Base-by-base conservation (phyloP, 805 yeast species). In the baker's yeast (Saccharomyces cerevisiae) region DNA sequence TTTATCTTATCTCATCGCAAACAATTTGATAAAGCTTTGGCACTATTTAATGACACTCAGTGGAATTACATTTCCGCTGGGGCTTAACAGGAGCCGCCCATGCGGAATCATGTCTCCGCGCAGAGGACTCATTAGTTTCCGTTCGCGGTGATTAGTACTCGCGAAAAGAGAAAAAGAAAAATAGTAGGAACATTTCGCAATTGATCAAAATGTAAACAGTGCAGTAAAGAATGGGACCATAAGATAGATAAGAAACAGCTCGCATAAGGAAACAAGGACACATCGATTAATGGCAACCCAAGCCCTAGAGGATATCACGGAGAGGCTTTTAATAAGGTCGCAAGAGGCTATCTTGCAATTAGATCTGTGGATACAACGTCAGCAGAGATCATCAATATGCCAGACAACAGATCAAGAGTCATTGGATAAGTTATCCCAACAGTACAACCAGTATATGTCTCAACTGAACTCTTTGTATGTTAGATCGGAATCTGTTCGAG, bases 271-370 rank as follows among this genome's bases (percentile, higher is more conserved):
- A 36, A 11, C 22, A 17, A 36, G 43, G 11, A 21, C 17, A 3
- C 21, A 30, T 14, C n/a, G 9, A 26, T 28, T 24, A 5, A 36
- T 36, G 31, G 51, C 32, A 8, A 59, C 55, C 57, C 54, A 56
- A 17, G 55, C 51, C 31, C 48, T 66, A 47, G 61, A 59, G 22
- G 62, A 63, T n/a, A 57, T 67, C 2, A 60, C 70, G 9, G 64
- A 63, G 54, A 59, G 59, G 14, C 54, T 67, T 43, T 51, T 69
- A 36, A 54, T 51, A 8, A 60, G 67, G 32, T 65, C 71, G 0
- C 66, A 66, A 50, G 70, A 67, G 30, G 69, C 70, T 32, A 59
- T 68, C 4, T 47, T 58, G 46, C 70, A 63, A 48, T 53, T 68
- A 36, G 71, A 67, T 48, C 48, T 59, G 21, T 66, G 70, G 64